phyloP scores from a whole-genome alignment of 345 rosid genomes.

The Pugionium dolabratum region DNA sequence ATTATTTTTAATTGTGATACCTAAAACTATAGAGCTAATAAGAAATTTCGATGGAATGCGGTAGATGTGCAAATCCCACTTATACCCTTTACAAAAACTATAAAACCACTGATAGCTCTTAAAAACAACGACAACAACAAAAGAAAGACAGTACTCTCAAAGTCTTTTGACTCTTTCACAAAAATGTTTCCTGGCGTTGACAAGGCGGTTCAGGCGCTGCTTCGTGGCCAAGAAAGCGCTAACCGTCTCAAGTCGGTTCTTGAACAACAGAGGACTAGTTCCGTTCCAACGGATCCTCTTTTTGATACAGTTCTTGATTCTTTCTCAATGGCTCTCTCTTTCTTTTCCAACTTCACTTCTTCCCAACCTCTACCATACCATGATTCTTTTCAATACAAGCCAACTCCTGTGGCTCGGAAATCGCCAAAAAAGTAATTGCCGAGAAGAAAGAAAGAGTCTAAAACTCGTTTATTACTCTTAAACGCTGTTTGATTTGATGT shows the following conservation, averaged over 20 bases:
- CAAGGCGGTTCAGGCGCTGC: slow-evolving; percentile 9
- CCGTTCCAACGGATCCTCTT: not conserved
- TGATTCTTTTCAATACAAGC: not conserved
- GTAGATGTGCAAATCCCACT: too few relatives aligned
- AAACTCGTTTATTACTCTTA: not conserved
- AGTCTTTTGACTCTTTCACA: not conserved
- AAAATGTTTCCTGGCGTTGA: slow-evolving; percentile 7
- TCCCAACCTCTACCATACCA: not conserved
- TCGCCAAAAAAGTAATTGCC: slow-evolving; percentile 9
- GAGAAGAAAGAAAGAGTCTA: too few relatives aligned
- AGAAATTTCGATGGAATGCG: too few relatives aligned
- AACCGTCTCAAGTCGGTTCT: slow-evolving; percentile 9
- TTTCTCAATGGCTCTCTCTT: slow-evolving; percentile 11
- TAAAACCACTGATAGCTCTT: not conserved
- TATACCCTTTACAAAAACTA: not conserved
- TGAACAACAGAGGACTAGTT: not conserved
- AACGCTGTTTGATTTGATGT: not conserved
- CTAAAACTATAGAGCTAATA: too few relatives aligned
- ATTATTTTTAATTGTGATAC: too few relatives aligned
- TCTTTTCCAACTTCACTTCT: not conserved
- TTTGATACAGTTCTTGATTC: slow-evolving; percentile 25
- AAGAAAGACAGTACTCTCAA: too few relatives aligned
- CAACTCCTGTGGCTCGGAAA: not conserved
- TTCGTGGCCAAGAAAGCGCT: slow-evolving; percentile 32
- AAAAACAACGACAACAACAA: too few relatives aligned